Evolutionary conservation across 78 protist genomes (phyloP), one percentile per base, ranked within the genome.

Genomic region (Ministeria vibrans): DNA sequence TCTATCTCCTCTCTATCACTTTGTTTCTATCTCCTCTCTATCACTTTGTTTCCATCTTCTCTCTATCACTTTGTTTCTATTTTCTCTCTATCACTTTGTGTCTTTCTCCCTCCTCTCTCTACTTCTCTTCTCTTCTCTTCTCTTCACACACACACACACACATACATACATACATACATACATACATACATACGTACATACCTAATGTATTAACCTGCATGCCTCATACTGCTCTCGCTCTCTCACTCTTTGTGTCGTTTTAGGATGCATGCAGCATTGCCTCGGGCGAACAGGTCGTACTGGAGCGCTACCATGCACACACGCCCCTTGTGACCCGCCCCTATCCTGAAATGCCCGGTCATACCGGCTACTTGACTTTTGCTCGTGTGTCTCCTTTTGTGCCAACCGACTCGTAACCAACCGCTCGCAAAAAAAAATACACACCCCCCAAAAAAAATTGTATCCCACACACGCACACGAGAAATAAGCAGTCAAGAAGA

Each of bases 321-420:
- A 49, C 55, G n/a, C n/a, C 9, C n/a, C 15, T 49, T 49, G 15
- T 49, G 70, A 64, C 70, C 13, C 70, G 70, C 43, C 70, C 70
- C 13, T 18, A 11, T 13, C 18, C 76, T 2, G 71, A 63, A 2
- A 41, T 71, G 76, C 46, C 32, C 34, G 76, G 76, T 3, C 76
- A 71, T 53, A 71, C 76, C 38, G 76, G 62, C 23, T 71, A 71
- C n/a, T 22, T 71, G 62, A 71, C 76, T 5, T 71, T 71, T 71
- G 76, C 76, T n/a, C n/a, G n/a, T n/a, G n/a, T n/a, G n/a, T n/a
- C n/a, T n/a, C n/a, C n/a, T n/a, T n/a, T n/a, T n/a, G n/a, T n/a
- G n/a, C n/a, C n/a, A n/a, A n/a, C n/a, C n/a, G n/a, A n/a, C n/a
- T n/a, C n/a, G n/a, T n/a, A n/a, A n/a, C n/a, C n/a, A n/a, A n/a